These are phyloP conservation scores for Solanum neorickii DNA, from an alignment of 257 asterid genomes.

Conservation along the genomic window DNA sequence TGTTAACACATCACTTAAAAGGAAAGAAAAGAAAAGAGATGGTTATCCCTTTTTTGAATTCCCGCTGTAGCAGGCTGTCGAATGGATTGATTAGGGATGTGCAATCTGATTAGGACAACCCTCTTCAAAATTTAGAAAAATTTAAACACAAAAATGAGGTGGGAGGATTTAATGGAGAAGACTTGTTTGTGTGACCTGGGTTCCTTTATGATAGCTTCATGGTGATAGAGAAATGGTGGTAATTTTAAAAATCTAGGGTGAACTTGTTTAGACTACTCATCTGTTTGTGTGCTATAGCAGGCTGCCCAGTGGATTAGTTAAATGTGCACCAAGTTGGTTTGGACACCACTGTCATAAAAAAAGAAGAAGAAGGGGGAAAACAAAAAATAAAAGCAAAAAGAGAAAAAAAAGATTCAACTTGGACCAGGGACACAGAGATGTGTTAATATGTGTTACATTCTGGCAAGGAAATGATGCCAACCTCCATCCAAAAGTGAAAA, in stretches of 20 bases:
- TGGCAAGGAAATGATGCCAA: background rate
- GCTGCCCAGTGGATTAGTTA: background rate
- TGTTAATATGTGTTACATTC: background rate
- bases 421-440: background rate
- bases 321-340: background rate
- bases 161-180: background rate
- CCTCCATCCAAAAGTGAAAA: background rate
- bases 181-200: background rate
- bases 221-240: background rate
- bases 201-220: background rate
- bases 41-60: background rate
- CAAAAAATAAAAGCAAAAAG: background rate
- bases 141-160: background rate
- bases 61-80: background rate
- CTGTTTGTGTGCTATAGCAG: background rate
- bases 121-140: background rate
- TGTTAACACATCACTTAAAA: background rate
- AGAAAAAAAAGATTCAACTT: background rate
- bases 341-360: background rate
- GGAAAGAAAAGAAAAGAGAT: background rate
- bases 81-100: background rate
- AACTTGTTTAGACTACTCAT: background rate
- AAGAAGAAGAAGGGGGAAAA: background rate
- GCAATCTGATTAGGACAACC: background rate
- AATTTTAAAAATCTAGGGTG: background rate